A percentile compares a stretch with the other conserved stretches of the same genome.
These are phyloP conservation scores for Tardiomyces blankii DNA, from an alignment of 1,139 yeast species.

Conservation along the genomic window DNA sequence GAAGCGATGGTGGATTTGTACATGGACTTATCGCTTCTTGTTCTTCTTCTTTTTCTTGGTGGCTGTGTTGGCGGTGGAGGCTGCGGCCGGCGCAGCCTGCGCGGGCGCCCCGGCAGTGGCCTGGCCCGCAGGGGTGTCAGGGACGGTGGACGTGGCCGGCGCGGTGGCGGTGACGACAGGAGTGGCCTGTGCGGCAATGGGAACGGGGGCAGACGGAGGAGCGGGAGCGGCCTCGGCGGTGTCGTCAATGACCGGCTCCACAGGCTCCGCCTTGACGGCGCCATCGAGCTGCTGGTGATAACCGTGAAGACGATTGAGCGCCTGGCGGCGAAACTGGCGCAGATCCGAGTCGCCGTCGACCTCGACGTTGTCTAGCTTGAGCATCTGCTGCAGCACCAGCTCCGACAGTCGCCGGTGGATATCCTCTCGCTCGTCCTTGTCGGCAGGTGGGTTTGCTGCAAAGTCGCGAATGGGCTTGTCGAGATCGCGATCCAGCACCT, in stretches of 20 bases:
- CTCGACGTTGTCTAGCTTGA: constrained; percentile 30
- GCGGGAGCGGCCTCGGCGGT: constrained; percentile 26
- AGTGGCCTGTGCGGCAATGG: background rate
- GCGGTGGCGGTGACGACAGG: background rate
- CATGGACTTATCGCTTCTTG: constrained; percentile 2
- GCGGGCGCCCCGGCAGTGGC: background rate
- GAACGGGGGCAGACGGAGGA: constrained; percentile 1
- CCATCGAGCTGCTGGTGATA: constrained; percentile 25
- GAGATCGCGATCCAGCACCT: constrained; percentile 19
- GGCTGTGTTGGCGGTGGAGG: background rate
- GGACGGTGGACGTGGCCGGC: background rate
- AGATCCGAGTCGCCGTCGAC: constrained; percentile 26
- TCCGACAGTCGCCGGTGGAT: constrained; percentile 28
- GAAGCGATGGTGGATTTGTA: too few relatives aligned
- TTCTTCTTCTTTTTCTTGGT: constrained; percentile 2
- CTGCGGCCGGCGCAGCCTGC: background rate
- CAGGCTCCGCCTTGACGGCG: constrained; percentile 9
- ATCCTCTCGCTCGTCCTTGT: constrained; percentile 18
- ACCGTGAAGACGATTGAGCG: constrained; percentile 27
- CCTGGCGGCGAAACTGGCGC: constrained; percentile 26
- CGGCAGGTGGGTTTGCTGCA: constrained; percentile 18
- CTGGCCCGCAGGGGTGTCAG: background rate
- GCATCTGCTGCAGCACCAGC: constrained; percentile 28
- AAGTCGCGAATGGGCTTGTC: constrained; percentile 23
- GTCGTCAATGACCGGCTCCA: constrained; percentile 11